A percentile compares a stretch with the other conserved stretches of the same genome.
phyloP scores from a whole-genome alignment of 1,284 basidiomycete species.

The Coniophora puteana region DNA sequence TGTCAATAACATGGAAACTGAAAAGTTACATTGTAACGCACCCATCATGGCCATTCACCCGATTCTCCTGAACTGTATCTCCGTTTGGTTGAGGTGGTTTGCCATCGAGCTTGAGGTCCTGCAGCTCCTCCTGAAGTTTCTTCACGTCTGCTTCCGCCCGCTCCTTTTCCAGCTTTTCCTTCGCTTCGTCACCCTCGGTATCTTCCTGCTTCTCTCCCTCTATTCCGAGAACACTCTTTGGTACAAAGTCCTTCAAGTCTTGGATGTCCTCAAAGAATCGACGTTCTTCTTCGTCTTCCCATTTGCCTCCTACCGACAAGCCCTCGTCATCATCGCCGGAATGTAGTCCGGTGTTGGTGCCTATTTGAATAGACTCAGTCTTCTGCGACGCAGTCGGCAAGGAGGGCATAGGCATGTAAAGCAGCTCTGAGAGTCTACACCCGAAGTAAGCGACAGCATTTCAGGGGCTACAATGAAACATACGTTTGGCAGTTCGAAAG shows the following conservation, averaged over 20 bases:
- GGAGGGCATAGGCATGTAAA: slow-evolving; percentile 77
- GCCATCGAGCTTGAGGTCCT: slow-evolving; percentile 41
- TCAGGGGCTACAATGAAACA: slow-evolving; percentile 20
- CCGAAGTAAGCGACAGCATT: slow-evolving; percentile 1
- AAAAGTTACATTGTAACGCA: slow-evolving; percentile 25
- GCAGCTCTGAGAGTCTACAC: slow-evolving; percentile 79
- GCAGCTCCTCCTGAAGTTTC: slow-evolving; percentile 70
- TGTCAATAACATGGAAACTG: background rate
- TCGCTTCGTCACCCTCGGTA: slow-evolving; percentile 41
- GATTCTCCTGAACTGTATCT: slow-evolving; percentile 25
- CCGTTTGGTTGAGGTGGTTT: too few relatives aligned
- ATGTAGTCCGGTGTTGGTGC: slow-evolving; percentile 42
- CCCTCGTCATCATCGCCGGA: slow-evolving; percentile 49
- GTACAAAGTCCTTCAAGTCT: slow-evolving; percentile 90
- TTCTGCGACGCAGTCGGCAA: slow-evolving; percentile 81
- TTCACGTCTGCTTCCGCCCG: slow-evolving; percentile 58
- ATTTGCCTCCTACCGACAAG: slow-evolving; percentile 73
- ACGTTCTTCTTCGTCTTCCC: slow-evolving; percentile 98
- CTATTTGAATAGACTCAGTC: slow-evolving; percentile 74
- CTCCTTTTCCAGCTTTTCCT: slow-evolving; percentile 41
- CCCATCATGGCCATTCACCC: slow-evolving; percentile 48
- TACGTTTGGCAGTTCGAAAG: slow-evolving; percentile 84
- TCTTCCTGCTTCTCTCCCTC: slow-evolving; percentile 50
- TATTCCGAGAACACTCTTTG: slow-evolving; percentile 82
- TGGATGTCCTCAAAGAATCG: slow-evolving; percentile 93